Evolutionary conservation across 78 protist genomes (phyloP).

Genomic region (Tieghemostelium lacteum): DNA sequence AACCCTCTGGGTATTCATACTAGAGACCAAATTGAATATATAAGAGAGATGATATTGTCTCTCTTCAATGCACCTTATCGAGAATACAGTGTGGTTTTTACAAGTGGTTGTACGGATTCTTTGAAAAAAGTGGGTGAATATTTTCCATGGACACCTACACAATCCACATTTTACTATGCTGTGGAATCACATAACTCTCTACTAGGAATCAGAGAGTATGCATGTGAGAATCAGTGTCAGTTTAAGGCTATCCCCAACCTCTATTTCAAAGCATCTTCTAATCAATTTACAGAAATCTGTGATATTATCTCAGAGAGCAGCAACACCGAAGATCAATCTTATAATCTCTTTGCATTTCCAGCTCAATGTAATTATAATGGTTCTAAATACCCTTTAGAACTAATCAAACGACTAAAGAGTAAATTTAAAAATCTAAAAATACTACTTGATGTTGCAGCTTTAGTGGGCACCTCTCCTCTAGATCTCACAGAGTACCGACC

Average conservation of each 20-base stretch:
- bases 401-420: constrained; percentile 25
- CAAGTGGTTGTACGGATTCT: constrained; percentile 88
- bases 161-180: constrained; percentile 41
- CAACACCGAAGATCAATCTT: neutral
- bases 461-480: constrained; percentile 74
- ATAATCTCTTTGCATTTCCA: constrained; percentile 70
- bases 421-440: constrained; percentile 8
- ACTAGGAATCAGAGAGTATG: constrained; percentile 90
- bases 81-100: constrained; percentile 90
- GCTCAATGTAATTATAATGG: constrained; percentile 81
- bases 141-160: constrained; percentile 82
- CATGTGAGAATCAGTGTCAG: neutral
- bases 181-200: constrained; percentile 86
- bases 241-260: constrained; percentile 23
- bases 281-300: neutral
- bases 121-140: constrained; percentile 88
- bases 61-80: constrained; percentile 74
- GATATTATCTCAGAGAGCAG: neutral
- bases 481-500: constrained; percentile 72
- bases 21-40: constrained; percentile 1
- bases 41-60: constrained; percentile 49
- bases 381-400: constrained; percentile 41
- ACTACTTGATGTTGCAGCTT: constrained; percentile 88
- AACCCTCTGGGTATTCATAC: constrained; percentile 48
- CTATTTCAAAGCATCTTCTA: constrained; percentile 4